phyloP scores from a whole-genome alignment of 495 filamentous ascomycete genomes.

The Penicillium macrosclerotiorum region DNA sequence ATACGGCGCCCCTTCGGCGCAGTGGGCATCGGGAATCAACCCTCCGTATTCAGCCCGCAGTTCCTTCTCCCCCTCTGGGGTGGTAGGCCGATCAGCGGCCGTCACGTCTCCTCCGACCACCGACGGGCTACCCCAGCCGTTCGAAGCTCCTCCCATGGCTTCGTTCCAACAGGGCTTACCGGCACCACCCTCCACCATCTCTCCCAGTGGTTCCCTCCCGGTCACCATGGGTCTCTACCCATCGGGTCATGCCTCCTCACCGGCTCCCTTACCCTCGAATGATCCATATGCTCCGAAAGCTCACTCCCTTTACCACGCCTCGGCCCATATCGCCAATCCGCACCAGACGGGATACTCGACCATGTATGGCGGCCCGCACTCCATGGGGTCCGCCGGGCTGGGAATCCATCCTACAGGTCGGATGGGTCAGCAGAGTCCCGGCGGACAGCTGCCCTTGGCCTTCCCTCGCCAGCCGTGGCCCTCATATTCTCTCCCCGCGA shows the following conservation, averaged over 20 bases:
- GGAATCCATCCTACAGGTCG: constrained; percentile 54
- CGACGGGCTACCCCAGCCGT: constrained; percentile 50
- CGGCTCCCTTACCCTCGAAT: constrained; percentile 57
- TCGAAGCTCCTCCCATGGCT: constrained; percentile 55
- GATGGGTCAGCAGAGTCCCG: constrained; percentile 54
- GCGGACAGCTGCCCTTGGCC: constrained; percentile 46
- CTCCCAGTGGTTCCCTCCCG: constrained; percentile 17
- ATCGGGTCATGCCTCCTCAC: constrained; percentile 55
- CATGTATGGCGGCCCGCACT: constrained; percentile 53
- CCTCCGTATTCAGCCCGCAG: constrained; percentile 41
- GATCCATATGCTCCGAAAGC: constrained; percentile 62
- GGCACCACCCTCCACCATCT: constrained; percentile 37
- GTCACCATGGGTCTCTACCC: constrained; percentile 26
- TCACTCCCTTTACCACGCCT: constrained; percentile 53
- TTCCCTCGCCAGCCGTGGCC: constrained; percentile 52
- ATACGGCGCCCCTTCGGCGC: constrained; percentile 46
- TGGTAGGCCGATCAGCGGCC: constrained; percentile 39
- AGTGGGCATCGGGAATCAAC: constrained; percentile 42
- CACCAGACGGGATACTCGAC: constrained; percentile 58
- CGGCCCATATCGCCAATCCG: constrained; percentile 59
- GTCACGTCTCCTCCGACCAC: constrained; percentile 52
- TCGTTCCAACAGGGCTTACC: constrained; percentile 57
- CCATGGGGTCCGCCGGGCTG: constrained; percentile 59
- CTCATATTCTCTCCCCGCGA: constrained; percentile 55
- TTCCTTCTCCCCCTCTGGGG: constrained; percentile 56